A percentile compares a stretch with the other conserved stretches of the same genome.
phyloP scores from a whole-genome alignment of 495 filamentous ascomycete genomes.

The Hapsidospora chrysogenum region DNA sequence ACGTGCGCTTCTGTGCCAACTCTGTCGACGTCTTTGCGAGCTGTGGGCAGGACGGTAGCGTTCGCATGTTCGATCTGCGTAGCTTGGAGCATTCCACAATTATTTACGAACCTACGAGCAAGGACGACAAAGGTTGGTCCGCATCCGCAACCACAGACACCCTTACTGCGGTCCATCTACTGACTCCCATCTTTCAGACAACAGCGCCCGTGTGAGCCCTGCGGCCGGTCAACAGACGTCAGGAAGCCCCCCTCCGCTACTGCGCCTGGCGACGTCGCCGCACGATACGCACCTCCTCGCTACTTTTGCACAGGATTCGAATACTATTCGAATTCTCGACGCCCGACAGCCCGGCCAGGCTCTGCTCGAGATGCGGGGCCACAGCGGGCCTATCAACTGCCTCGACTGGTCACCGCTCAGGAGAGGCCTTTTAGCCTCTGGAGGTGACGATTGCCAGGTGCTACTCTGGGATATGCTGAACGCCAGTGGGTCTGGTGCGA shows the following conservation, averaged over 20 bases:
- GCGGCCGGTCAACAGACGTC: slow-evolving; percentile 56
- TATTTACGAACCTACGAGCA: slow-evolving; percentile 92
- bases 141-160: not conserved
- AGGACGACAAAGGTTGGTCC: slow-evolving; percentile 57
- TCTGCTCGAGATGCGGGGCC: slow-evolving; percentile 85
- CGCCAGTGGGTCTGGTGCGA: slow-evolving; percentile 24
- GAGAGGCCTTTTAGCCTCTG: slow-evolving; percentile 77
- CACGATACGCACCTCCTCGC: slow-evolving; percentile 92
- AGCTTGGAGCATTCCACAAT: slow-evolving; percentile 97
- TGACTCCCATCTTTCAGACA: slow-evolving; percentile 9
- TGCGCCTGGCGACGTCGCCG: slow-evolving; percentile 83
- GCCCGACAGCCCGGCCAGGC: slow-evolving; percentile 94
- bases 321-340: slow-evolving; percentile 85
- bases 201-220: slow-evolving; percentile 39
- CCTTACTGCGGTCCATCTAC: not conserved
- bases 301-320: slow-evolving; percentile 88
- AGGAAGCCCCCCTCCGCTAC: slow-evolving; percentile 64
- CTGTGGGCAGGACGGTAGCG: slow-evolving; percentile 94
- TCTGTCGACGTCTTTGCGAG: slow-evolving; percentile 95
- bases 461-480: slow-evolving; percentile 88
- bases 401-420: slow-evolving; percentile 89
- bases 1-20: slow-evolving; percentile 93
- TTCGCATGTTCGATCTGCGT: slow-evolving; percentile 95
- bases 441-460: slow-evolving; percentile 80
- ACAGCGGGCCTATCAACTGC: slow-evolving; percentile 69